Conservation (phyloP, 305 asterid genomes). For the Rubia occidens region DNA sequence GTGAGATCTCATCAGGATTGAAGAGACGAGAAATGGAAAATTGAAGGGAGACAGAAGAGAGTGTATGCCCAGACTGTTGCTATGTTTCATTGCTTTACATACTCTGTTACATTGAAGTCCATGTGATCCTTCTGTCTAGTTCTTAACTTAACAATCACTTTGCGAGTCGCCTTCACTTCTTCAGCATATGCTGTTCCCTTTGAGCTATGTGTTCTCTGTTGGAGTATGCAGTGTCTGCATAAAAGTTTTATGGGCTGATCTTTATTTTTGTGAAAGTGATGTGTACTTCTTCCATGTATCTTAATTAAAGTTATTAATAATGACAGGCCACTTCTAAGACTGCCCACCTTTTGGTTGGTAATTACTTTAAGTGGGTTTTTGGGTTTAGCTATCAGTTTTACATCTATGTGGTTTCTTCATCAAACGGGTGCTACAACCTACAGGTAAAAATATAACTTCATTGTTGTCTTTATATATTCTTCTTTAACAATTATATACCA, state of each 20-base stretch:
- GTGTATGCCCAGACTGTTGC: background rate
- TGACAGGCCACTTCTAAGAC: constrained; percentile 64
- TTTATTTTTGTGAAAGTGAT: background rate
- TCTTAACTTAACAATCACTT: background rate
- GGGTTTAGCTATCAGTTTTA: constrained; percentile 89
- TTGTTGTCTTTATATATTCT: constrained; percentile 9
- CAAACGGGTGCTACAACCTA: constrained; percentile 93
- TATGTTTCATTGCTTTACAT: background rate
- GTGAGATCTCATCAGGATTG: background rate
- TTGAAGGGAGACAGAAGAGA: background rate
- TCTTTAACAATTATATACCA: background rate
- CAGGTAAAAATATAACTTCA: constrained; percentile 39
- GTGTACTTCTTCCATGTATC: background rate
- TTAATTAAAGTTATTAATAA: constrained; percentile 3
- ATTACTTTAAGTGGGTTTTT: constrained; percentile 73
- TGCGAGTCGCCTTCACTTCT: background rate
- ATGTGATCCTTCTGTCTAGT: background rate
- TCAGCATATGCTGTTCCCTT: background rate
- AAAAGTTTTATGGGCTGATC: background rate
- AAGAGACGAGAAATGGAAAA: background rate
- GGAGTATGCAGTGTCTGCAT: background rate
- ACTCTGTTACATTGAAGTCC: background rate
- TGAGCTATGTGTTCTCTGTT: background rate
- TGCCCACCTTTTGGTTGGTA: constrained; percentile 66
- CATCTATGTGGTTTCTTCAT: constrained; percentile 98